Conservation (phyloP, 768 basidiomycete species). For the Hygrophorus russula region DNA sequence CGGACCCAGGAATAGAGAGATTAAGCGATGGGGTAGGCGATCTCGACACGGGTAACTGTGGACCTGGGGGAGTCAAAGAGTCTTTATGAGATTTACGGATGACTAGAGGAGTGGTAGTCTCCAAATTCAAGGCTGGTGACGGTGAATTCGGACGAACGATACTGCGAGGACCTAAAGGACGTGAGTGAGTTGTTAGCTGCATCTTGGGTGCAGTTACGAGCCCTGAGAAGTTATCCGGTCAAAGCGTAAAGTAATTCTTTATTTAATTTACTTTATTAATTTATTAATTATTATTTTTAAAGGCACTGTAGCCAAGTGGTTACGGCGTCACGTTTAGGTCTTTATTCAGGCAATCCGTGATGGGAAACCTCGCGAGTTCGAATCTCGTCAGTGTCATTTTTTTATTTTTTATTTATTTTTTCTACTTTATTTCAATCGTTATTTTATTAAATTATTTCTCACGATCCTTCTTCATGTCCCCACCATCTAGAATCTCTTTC, state of each 20-base stretch:
- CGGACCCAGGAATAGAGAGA: constrained; percentile 15
- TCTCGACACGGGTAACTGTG: constrained; percentile 12
- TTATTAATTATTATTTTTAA: no score
- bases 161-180: constrained; percentile 25
- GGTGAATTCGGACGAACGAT: constrained; percentile 9
- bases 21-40: constrained; percentile 19
- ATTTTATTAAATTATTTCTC: neutral
- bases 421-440: neutral
- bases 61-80: constrained; percentile 7
- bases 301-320: constrained; percentile 8
- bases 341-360: constrained; percentile 3
- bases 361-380: constrained; percentile 9
- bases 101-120: constrained; percentile 19
- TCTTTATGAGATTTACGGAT: constrained; percentile 18
- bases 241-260: no score
- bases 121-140: constrained; percentile 13
- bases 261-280: no score
- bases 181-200: constrained; percentile 12
- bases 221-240: no score
- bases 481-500: constrained; percentile 46
- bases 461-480: constrained; percentile 3
- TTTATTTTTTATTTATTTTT: constrained; percentile 16
- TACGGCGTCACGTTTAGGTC: constrained; percentile 8
- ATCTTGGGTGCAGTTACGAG: no score
- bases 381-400: constrained; percentile 8